Conservation (phyloP, 345 rosid genomes). For the Dimocarpus longan region DNA sequence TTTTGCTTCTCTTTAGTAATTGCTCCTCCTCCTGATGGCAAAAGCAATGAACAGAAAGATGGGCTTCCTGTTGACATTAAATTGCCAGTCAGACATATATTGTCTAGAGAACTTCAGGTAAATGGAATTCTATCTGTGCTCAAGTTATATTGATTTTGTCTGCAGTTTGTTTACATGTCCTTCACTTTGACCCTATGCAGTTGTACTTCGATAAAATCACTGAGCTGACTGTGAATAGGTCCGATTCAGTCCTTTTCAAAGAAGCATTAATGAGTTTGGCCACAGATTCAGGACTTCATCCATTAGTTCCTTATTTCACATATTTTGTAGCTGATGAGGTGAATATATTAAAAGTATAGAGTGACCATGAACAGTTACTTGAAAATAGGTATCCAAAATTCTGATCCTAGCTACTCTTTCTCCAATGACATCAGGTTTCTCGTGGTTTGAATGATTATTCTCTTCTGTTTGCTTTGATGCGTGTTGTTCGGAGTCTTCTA, state of each 20-base stretch:
- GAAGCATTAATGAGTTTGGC: conserved; percentile 93
- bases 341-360: conserved; percentile 25
- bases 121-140: background rate
- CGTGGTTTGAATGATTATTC: conserved; percentile 77
- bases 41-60: conserved; percentile 57
- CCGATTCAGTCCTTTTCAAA: conserved; percentile 76
- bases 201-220: conserved; percentile 92
- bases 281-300: conserved; percentile 96
- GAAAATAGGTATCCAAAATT: background rate
- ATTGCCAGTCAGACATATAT: conserved; percentile 84
- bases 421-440: conserved; percentile 64
- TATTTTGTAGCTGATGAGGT: conserved; percentile 95
- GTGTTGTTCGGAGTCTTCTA: conserved; percentile 81
- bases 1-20: conserved; percentile 46
- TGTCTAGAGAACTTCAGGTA: conserved; percentile 96
- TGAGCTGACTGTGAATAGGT: conserved; percentile 76
- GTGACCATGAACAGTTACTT: background rate
- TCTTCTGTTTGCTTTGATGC: conserved; percentile 94
- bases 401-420: conserved; percentile 23
- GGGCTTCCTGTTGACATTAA: conserved; percentile 78
- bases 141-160: background rate
- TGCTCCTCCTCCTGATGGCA: conserved; percentile 65
- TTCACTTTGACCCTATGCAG: conserved; percentile 48
- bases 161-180: background rate
- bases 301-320: conserved; percentile 93